Base-by-base conservation (phyloP, 345 rosid genomes). In the Eucalyptus urophylla region DNA sequence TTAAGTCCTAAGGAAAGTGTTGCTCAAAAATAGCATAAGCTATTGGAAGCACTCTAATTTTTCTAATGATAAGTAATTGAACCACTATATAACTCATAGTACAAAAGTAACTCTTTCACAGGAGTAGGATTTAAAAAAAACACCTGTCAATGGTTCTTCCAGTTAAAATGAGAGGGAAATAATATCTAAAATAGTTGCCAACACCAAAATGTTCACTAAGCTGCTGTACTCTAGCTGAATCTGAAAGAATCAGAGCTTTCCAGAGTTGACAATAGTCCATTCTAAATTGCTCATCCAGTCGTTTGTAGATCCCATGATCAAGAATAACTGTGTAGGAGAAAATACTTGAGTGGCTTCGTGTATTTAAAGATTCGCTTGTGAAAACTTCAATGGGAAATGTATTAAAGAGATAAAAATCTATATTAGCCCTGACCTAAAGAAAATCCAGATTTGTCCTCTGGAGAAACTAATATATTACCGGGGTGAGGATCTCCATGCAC, bases 401-500 rank as follows among this genome's bases (percentile, higher is more conserved):
- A 86, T 29, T 86, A 49, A 33, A 33, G 51, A 47, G 87, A 86
- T 69, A 31, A 86, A 56, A 43, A 49, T 86, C 45, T 29, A 45
- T 62, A 9, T 87, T 43, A 65, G 86, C 88, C 88, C 93, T 89
- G 91, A 97, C 99, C 97, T 92, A 97, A 86, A 51, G 95, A 92
- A 92, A 97, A 97, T 88, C 95, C 95, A 88, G 93, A 90, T 86
- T 86, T 89, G 89, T 96, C 96, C 88, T 93, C 92, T 47, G 95
- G 92, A 92, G 95, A 95, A 92, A 97, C 97, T 89, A 96, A 91
- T 89, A 97, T 94, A 86, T 97, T 97, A 49, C 99, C 98, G 33
- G 99, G 97, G 85, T 97, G 99, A 1, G 97, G 97, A 93, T 97
- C 99, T 67, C 99, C 99, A 91, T 96, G 99, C 91, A 96, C 88